A percentile compares a stretch with the other conserved stretches of the same genome.
Conservation (phyloP, 2,329 filamentous ascomycete species). For the Boeremia lycopersici region DNA sequence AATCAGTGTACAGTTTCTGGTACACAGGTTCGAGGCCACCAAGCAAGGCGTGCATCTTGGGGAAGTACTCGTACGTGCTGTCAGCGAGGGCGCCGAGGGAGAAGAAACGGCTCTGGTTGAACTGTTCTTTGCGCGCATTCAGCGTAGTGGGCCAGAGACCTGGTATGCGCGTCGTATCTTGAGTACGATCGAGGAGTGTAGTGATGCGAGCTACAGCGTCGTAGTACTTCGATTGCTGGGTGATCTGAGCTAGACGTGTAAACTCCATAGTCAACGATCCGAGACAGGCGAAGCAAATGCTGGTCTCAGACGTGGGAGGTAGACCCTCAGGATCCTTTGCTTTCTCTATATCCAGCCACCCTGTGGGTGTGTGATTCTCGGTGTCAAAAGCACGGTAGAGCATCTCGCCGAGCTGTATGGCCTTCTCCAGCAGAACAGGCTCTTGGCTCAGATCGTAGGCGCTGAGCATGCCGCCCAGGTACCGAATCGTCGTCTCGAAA, state of each 20-base stretch:
- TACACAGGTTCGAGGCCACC: conserved; percentile 55
- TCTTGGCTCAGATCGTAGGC: conserved; percentile 47
- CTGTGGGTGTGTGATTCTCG: conserved; percentile 51
- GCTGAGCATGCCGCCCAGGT: conserved; percentile 45
- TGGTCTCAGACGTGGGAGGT: conserved; percentile 45
- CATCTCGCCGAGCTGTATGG: conserved; percentile 49
- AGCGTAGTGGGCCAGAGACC: conserved; percentile 49
- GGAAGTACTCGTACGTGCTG: conserved; percentile 49
- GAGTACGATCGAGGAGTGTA: conserved; percentile 36
- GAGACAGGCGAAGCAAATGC: conserved; percentile 54
- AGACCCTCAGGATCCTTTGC: conserved; percentile 34
- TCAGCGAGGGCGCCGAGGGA: conserved; percentile 48
- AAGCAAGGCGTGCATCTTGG: conserved; percentile 47
- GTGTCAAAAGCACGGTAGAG: conserved; percentile 57
- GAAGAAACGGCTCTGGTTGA: conserved; percentile 37
- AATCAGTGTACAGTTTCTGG: conserved; percentile 62
- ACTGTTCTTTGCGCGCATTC: conserved; percentile 41
- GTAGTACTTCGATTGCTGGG: conserved; percentile 44
- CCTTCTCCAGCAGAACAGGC: conserved; percentile 45
- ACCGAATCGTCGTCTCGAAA: conserved; percentile 58
- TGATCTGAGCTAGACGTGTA: conserved; percentile 46
- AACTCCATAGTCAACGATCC: conserved; percentile 53
- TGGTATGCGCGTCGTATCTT: conserved; percentile 41
- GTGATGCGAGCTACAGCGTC: conserved; percentile 45
- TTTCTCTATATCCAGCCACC: conserved; percentile 49